These are phyloP conservation scores for Neurospora hispaniola DNA, from an alignment of 495 filamentous ascomycete genomes.

Conservation along the genomic window DNA sequence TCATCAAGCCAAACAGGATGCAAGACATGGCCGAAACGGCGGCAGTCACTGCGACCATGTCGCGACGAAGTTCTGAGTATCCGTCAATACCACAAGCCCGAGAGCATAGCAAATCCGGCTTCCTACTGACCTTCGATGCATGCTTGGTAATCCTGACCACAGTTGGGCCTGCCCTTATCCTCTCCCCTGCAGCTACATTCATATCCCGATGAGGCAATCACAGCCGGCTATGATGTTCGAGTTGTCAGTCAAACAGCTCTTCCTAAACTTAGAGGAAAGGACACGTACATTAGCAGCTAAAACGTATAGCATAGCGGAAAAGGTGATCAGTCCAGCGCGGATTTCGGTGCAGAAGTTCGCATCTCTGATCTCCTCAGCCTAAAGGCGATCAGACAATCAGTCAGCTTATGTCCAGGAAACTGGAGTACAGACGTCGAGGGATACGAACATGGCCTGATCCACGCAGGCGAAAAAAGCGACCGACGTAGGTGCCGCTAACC, in stretches of 20 bases:
- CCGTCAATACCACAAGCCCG: not conserved
- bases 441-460: slow-evolving; percentile 54
- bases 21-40: slow-evolving; percentile 50
- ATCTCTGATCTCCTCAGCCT: slow-evolving; percentile 47
- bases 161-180: slow-evolving; percentile 3
- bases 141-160: slow-evolving; percentile 18
- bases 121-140: not conserved
- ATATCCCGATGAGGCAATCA: slow-evolving; percentile 53
- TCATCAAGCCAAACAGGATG: slow-evolving; percentile 40
- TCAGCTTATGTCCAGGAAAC: not conserved
- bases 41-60: slow-evolving; percentile 69
- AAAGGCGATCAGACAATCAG: slow-evolving; percentile 7
- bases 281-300: slow-evolving; percentile 45
- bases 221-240: slow-evolving; percentile 39
- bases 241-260: not conserved
- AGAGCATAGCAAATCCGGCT: not conserved
- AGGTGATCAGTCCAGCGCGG: slow-evolving; percentile 72
- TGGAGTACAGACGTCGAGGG: slow-evolving; percentile 4
- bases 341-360: slow-evolving; percentile 66
- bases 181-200: slow-evolving; percentile 7
- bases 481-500: slow-evolving; percentile 42
- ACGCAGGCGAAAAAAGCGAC: slow-evolving; percentile 61
- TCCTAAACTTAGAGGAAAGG: slow-evolving; percentile 29
- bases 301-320: slow-evolving; percentile 79
- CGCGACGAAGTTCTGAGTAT: slow-evolving; percentile 50